phyloP scores from a whole-genome alignment of 2,329 filamentous ascomycete species.

The Nothopassalora personata region DNA sequence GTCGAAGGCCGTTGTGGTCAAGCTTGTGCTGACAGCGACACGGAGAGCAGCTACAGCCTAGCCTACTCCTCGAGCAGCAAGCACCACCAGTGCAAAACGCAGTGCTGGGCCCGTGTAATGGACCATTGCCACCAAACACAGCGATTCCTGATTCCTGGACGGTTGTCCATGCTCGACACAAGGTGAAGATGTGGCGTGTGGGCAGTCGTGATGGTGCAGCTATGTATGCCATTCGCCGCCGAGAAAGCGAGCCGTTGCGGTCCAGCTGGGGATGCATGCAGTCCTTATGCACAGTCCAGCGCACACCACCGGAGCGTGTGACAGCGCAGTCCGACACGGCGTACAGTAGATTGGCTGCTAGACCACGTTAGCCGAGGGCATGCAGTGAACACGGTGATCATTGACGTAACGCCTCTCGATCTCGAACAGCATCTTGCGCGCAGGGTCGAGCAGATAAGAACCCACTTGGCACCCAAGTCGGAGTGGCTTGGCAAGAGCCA shows the following conservation, averaged over 20 bases:
- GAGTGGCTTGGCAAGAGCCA: too few relatives aligned
- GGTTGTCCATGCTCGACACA: background rate
- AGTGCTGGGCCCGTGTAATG: background rate
- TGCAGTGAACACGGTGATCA: conserved; percentile 7
- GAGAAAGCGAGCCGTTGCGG: background rate
- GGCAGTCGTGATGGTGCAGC: background rate
- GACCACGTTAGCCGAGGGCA: conserved; percentile 13
- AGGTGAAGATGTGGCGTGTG: background rate
- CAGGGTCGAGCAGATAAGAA: too few relatives aligned
- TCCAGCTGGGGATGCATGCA: conserved; percentile 13
- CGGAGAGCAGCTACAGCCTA: background rate
- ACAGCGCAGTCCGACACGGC: conserved; percentile 4
- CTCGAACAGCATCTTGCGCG: background rate
- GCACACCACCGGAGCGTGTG: conserved; percentile 11
- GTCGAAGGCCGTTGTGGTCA: background rate
- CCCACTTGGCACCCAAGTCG: too few relatives aligned
- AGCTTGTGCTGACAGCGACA: background rate
- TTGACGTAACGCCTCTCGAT: background rate
- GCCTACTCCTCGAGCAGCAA: background rate
- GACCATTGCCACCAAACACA: background rate
- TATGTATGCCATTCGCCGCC: background rate
- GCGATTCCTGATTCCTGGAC: background rate
- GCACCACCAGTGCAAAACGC: background rate
- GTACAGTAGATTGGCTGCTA: conserved; percentile 2
- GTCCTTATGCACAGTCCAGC: conserved; percentile 12